phyloP scores from a whole-genome alignment of 345 rosid species.

The Eutrema yunnanense region DNA sequence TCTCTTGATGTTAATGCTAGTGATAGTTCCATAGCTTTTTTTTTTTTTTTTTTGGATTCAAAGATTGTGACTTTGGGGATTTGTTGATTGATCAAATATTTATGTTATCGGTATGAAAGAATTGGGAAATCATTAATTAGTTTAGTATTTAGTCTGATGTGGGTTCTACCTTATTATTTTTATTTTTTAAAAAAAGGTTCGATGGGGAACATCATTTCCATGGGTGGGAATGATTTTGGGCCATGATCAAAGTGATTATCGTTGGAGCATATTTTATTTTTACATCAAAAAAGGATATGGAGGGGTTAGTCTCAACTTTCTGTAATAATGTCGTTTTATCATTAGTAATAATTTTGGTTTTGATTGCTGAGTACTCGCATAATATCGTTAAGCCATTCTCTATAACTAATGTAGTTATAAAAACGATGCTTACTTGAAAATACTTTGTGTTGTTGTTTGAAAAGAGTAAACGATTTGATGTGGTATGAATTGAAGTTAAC shows the following conservation, averaged over 20 bases:
- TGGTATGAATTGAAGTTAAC: constrained; percentile 27
- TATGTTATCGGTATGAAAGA: constrained; percentile 20
- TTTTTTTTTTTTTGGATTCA: neutral
- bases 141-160: neutral
- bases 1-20: constrained; percentile 7
- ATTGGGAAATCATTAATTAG: neutral
- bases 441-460: neutral
- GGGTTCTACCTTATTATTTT: constrained; percentile 20
- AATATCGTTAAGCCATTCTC: neutral
- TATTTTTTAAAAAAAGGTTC: neutral
- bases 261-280: constrained; percentile 16
- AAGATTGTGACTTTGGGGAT: constrained; percentile 15
- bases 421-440: neutral
- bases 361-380: neutral
- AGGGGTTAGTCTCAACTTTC: constrained; percentile 10
- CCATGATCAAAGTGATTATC: constrained; percentile 31
- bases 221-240: constrained; percentile 39
- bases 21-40: constrained; percentile 4
- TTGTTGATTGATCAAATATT: constrained; percentile 21
- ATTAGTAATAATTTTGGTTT: constrained; percentile 4
- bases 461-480: neutral
- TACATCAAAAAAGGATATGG: constrained; percentile 1
- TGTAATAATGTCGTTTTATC: constrained; percentile 17
- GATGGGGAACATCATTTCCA: constrained; percentile 30
- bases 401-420: no score